Base-by-base conservation (phyloP, 2,329 filamentous ascomycete genomes). In the Sclerotinia minor region DNA sequence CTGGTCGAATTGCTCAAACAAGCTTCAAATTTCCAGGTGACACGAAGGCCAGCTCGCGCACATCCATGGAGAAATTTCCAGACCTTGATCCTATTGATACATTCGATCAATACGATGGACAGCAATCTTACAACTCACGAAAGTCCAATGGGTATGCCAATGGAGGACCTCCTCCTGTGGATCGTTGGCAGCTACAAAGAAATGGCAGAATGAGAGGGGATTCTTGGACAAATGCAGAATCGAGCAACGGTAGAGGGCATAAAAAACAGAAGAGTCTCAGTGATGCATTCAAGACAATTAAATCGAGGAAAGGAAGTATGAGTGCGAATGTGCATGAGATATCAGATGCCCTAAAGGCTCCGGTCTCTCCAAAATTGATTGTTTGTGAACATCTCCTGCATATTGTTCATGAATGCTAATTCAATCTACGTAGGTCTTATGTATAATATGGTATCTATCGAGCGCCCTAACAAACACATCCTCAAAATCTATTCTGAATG, bases 401-500 rank as follows among this genome's bases (percentile, higher is more conserved):
- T 52, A 54, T 57, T 60, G 44, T 65, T 61, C 73, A 71, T 77
- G 70, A 64, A 55, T 32, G 38, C 45, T 58, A 35, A 64, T 44
- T 49, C 32, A 59, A 49, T 52, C 78, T 77, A 49, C 69, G 73
- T 79, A 97, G 94, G 80, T 85, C 63, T 88, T 97, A 60, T 98
- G 94, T 80, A 81, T 94, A 68, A 81, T 94, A 76, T 98, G 95
- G 95, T 99, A 98, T 82, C 86, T 91, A 78, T 96, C 94, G 32
- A 98, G 94, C 54, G 95, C 96, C 71, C 83, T 98, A 73, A 97
- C 95, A 70, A 99, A 98, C 78, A 97, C 95, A 2, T 98, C 95
- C 32, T 97, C 95, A 64, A 99, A 99, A 81, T 92, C 94, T 24
- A 99, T 99, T 76, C 84, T 98, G 70, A 97, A 92, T 73, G 91